Conservation (phyloP, 2,329 filamentous ascomycete species). For the Penicillium sp. region DNA sequence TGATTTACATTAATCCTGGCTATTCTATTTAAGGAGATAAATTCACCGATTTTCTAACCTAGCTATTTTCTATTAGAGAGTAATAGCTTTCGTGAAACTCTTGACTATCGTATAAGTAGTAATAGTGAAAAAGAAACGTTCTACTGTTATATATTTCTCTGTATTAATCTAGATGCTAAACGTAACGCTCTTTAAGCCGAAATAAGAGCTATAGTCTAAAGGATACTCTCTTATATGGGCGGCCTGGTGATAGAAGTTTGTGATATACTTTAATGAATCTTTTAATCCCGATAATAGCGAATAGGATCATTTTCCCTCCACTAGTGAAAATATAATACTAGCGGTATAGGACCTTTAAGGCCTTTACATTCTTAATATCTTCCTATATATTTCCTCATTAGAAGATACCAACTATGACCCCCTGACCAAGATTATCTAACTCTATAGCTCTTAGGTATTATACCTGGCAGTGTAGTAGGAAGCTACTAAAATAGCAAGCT, state of each 20-base stretch:
- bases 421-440: slow-evolving; percentile 14
- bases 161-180: not conserved
- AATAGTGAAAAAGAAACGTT: slow-evolving; percentile 10
- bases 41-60: slow-evolving; percentile 7
- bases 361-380: slow-evolving; percentile 15
- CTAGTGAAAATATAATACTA: slow-evolving; percentile 7
- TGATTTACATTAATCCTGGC: slow-evolving; percentile 11
- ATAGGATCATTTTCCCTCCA: slow-evolving; percentile 12
- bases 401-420: slow-evolving; percentile 8
- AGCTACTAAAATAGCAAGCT: slow-evolving; percentile 10
- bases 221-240: not conserved
- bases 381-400: slow-evolving; percentile 12
- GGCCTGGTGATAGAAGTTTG: slow-evolving; percentile 13
- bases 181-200: not conserved
- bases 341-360: slow-evolving; percentile 4
- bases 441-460: slow-evolving; percentile 9
- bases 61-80: slow-evolving; percentile 6
- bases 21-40: slow-evolving; percentile 11
- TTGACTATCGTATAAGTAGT: slow-evolving; percentile 3
- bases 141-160: slow-evolving; percentile 12
- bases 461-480: slow-evolving; percentile 12
- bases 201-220: slow-evolving; percentile 7
- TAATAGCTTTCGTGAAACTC: slow-evolving; percentile 4
- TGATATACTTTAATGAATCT: slow-evolving; percentile 14
- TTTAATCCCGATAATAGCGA: slow-evolving; percentile 13